Evolutionary conservation across 495 filamentous ascomycete genomes (phyloP).

Genomic region (Cryomyces minteri): DNA sequence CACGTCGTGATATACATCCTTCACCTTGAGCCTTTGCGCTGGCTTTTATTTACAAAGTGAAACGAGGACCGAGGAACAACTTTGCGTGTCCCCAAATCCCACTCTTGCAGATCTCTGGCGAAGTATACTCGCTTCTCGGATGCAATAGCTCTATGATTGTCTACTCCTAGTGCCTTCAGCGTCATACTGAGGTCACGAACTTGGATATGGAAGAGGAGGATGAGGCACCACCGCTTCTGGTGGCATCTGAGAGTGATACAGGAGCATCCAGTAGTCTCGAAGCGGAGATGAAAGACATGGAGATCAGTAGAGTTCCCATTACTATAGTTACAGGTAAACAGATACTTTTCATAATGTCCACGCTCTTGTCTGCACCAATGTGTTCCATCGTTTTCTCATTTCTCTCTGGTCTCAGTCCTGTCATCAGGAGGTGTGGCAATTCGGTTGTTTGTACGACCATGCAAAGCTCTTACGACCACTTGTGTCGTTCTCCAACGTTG

Average conservation of each 20-base stretch:
- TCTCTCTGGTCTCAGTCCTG: neutral
- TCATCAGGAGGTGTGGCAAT: neutral
- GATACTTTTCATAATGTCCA: slow-evolving; percentile 12
- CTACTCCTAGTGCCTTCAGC: too few species aligned
- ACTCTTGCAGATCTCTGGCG: too few species aligned
- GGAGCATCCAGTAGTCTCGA: slow-evolving; percentile 8
- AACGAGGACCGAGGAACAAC: too few species aligned
- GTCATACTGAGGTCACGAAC: neutral
- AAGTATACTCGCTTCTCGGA: too few species aligned
- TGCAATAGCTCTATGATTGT: too few species aligned
- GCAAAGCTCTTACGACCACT: too few species aligned
- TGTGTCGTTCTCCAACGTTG: too few species aligned
- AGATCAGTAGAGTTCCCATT: slow-evolving; percentile 59
- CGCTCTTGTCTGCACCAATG: slow-evolving; percentile 10
- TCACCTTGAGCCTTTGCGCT: too few species aligned
- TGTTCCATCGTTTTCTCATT: neutral
- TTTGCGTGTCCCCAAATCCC: too few species aligned
- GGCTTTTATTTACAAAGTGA: too few species aligned
- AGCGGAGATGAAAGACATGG: slow-evolving; percentile 26
- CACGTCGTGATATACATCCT: too few species aligned
- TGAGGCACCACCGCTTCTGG: slow-evolving; percentile 55
- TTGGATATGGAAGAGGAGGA: slow-evolving; percentile 42
- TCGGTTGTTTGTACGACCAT: too few species aligned
- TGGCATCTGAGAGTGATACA: slow-evolving; percentile 27
- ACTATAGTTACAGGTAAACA: slow-evolving; percentile 76